phyloP scores from a whole-genome alignment of 2,329 filamentous ascomycete species.

The Parastagonospora nodorum region DNA sequence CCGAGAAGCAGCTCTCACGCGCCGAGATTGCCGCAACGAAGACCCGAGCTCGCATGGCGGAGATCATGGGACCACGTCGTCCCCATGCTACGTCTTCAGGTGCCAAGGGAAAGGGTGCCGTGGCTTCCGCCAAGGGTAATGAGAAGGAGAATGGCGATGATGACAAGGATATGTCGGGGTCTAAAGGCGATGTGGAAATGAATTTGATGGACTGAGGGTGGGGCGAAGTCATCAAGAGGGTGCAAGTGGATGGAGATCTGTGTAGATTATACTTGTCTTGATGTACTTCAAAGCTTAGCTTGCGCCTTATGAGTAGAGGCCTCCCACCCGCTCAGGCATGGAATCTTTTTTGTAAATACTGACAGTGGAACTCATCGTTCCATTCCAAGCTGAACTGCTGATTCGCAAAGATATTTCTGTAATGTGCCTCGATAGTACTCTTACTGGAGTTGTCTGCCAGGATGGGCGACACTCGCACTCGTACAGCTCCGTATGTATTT shows the following conservation, averaged over 20 bases:
- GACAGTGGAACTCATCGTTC: no score
- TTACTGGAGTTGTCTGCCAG: no score
- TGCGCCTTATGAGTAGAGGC: no score
- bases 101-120: not conserved
- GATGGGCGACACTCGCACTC: no score
- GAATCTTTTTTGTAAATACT: no score
- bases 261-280: no score
- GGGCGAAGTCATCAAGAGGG: not conserved
- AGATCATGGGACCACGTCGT: slow-evolving; percentile 2
- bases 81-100: not conserved
- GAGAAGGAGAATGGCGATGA: not conserved
- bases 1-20: not conserved
- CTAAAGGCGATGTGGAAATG: not conserved
- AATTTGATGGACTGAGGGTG: not conserved
- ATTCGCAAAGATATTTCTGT: no score
- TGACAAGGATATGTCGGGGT: not conserved
- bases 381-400: no score
- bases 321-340: no score
- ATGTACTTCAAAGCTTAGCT: no score
- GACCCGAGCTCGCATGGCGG: slow-evolving; percentile 1
- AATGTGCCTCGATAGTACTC: no score
- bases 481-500: no score
- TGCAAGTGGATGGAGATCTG: not conserved
- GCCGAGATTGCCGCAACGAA: not conserved
- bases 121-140: not conserved